Evolutionary conservation across 2,329 filamentous ascomycete genomes (phyloP), one percentile per base, ranked within the genome.

Genomic region (Colletotrichum sp.): DNA sequence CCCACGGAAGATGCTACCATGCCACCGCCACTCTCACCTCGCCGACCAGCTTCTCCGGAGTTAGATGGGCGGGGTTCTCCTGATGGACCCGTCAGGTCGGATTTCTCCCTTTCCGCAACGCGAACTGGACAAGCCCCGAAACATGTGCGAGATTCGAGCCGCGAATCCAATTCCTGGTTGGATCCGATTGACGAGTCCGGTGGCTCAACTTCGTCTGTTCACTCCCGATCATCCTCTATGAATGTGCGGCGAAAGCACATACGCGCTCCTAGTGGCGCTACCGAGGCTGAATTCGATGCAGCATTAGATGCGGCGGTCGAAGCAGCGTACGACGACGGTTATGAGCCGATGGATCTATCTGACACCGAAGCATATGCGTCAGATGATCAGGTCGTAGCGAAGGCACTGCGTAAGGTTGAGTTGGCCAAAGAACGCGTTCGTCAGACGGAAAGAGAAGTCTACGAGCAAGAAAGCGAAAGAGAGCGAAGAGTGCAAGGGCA

Each of bases 221-320:
- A 96, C 82, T 98, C 96, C 0, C 90, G 95, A 65, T 92, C 94
- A 6, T 96, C 95, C 1, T 95, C 94, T 2, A 86, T 93, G 75
- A 90, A 92, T 59, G 85, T 94, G 64, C 90, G 92, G 77, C 90
- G 94, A 78, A 95, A 94, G 81, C 93, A 94, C 78, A 91, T 95
- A 69, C 92, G 94, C 65, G 89, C 89, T 44, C 83, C 89, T 4
- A 96, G 94, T 78, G 93, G 92, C 60, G 92, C 90, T 34, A 97
- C 95, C 0, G 95, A 98, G 83, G 94, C 95, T 8, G 96, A 98
- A 82, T 98, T 99, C 79, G 96, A 98, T 84, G 96, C 95, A 10
- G 97, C 97, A 6, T 89, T 99, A 59, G 96, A 99, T 85, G 96
- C 96, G 28, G 97, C 97, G 16, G 96, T 99, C 10, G 97, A 99